Percentiles rank a stretch among this genome's conserved stretches.
These are phyloP conservation scores for Pseudogymnoascus pannorum DNA, from an alignment of 2,329 filamentous ascomycete species.

Conservation along the genomic window DNA sequence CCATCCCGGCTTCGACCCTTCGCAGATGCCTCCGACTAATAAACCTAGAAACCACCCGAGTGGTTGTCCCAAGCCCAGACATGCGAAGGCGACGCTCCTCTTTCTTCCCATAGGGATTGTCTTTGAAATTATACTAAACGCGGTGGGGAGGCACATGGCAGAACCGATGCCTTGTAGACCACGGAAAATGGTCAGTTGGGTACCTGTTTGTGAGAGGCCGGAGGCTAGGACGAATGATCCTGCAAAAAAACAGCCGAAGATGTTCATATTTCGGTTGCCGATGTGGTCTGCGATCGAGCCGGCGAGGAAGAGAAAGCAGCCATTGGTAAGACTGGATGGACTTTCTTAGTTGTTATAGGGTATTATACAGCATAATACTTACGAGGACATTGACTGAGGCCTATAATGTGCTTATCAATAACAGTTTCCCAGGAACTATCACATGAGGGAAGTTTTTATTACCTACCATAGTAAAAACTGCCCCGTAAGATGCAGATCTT, in stretches of 20 bases:
- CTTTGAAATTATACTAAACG: slow-evolving; percentile 2
- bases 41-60: not conserved
- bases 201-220: not conserved
- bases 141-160: not conserved
- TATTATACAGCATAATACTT: not conserved
- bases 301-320: slow-evolving; percentile 6
- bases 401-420: not conserved
- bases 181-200: not conserved
- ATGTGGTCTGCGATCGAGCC: slow-evolving; percentile 6
- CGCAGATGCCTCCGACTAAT: not conserved
- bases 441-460: not conserved
- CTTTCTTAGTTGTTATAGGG: not conserved
- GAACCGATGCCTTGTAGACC: not conserved
- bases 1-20: not conserved
- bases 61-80: slow-evolving; percentile 1
- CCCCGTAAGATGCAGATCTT: not conserved
- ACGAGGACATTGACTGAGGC: not conserved
- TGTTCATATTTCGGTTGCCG: slow-evolving; percentile 5
- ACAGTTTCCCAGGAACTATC: too few species aligned
- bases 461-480: not conserved
- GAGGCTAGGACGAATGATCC: not conserved
- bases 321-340: not conserved
- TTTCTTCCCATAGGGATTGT: not conserved
- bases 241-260: not conserved
- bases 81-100: not conserved